phyloP scores from a whole-genome alignment of 805 yeast species.

The Candida hispaniensis region DNA sequence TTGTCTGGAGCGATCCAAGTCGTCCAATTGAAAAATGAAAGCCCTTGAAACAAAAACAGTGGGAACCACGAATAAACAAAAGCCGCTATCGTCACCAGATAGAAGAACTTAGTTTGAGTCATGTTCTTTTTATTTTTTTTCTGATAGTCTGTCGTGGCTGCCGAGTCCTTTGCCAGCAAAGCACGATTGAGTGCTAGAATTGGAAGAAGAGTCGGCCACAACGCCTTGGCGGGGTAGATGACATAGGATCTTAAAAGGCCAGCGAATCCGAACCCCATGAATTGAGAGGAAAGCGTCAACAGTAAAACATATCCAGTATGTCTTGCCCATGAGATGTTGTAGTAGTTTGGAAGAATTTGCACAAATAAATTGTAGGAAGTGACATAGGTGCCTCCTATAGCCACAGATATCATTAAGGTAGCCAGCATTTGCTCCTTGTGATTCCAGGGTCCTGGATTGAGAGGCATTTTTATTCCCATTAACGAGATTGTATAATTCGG shows the following conservation, averaged over 20 bases:
- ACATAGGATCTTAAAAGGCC: conserved; percentile 45
- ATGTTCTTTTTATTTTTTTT: conserved; percentile 33
- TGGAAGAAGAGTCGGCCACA: conserved; percentile 48
- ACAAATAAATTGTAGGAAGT: conserved; percentile 19
- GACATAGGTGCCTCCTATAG: conserved; percentile 25
- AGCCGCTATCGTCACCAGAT: conserved; percentile 32
- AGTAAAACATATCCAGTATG: conserved; percentile 37
- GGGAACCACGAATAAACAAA: conserved; percentile 62
- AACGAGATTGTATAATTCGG: conserved; percentile 39
- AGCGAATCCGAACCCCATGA: conserved; percentile 43
- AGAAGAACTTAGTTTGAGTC: conserved; percentile 43
- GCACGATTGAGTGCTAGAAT: conserved; percentile 44
- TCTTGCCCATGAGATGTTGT: conserved; percentile 26
- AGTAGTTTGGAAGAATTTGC: conserved; percentile 28
- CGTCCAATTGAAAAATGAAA: conserved; percentile 55
- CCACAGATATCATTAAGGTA: conserved; percentile 33
- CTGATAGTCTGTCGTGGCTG: no score
- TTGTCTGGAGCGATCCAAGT: conserved; percentile 47
- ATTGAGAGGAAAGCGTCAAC: conserved; percentile 39
- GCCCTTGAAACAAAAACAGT: conserved; percentile 50
- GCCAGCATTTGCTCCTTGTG: conserved; percentile 55
- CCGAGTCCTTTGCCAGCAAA: conserved; percentile 22
- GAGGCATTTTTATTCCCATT: conserved; percentile 33
- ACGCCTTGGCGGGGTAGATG: conserved; percentile 35
- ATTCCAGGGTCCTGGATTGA: conserved; percentile 56